phyloP scores from a whole-genome alignment of 805 yeast genomes.

The Kluyveromyces lactis region DNA sequence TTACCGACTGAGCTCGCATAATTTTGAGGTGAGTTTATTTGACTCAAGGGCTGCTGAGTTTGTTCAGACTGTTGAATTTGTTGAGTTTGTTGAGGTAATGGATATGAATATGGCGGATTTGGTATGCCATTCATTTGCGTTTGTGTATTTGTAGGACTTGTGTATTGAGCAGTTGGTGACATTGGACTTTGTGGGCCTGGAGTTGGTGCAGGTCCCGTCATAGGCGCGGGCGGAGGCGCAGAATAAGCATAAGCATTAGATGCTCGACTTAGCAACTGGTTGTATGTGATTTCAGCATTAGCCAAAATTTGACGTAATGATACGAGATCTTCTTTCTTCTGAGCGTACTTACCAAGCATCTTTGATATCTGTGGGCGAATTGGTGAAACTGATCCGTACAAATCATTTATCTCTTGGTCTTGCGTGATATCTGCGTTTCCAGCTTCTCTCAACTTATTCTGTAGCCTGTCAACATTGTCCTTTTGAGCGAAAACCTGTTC shows the following conservation, averaged over 20 bases:
- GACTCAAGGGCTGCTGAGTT: too few species aligned
- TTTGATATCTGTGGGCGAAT: slow-evolving; percentile 68
- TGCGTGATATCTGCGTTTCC: slow-evolving; percentile 33
- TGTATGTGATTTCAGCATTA: slow-evolving; percentile 61
- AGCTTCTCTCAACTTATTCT: slow-evolving; percentile 26
- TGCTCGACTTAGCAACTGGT: slow-evolving; percentile 55
- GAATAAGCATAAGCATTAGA: slow-evolving; percentile 17
- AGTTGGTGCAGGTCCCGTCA: too few species aligned
- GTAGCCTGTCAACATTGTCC: slow-evolving; percentile 59
- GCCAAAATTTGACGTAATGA: slow-evolving; percentile 63
- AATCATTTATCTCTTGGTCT: slow-evolving; percentile 59
- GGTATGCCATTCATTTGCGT: too few species aligned
- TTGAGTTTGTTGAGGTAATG: too few species aligned
- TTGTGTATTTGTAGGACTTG: too few species aligned
- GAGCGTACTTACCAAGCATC: slow-evolving; percentile 68
- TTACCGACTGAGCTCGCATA: too few species aligned
- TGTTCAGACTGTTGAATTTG: too few species aligned
- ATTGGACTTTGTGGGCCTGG: too few species aligned
- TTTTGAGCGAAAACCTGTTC: slow-evolving; percentile 42
- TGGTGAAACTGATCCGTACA: slow-evolving; percentile 66
- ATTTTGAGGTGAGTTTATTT: too few species aligned
- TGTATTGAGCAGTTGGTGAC: too few species aligned
- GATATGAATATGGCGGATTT: too few species aligned
- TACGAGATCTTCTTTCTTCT: slow-evolving; percentile 68
- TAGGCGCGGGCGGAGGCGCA: slow-evolving; percentile 5